These are phyloP conservation scores for Aspergillaceae sp. DNA, from an alignment of 2,329 filamentous ascomycete species.

Conservation along the genomic window DNA sequence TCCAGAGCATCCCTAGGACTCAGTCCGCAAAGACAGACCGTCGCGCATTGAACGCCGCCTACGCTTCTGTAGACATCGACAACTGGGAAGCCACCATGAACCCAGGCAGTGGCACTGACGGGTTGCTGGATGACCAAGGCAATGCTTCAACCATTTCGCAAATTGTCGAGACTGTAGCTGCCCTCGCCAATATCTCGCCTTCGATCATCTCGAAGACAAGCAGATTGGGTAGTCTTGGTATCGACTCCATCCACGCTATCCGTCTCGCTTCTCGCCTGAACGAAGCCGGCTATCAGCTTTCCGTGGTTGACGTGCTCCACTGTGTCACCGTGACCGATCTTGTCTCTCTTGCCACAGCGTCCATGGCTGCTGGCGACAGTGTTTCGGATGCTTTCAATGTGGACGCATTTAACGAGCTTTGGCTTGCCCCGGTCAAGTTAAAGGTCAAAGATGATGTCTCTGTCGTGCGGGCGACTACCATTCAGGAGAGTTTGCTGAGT, in stretches of 20 bases:
- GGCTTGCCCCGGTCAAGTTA: constrained; percentile 9
- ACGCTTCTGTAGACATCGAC: constrained; percentile 19
- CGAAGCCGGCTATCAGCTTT: constrained; percentile 15
- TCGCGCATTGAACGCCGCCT: constrained; percentile 18
- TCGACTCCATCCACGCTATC: constrained; percentile 27
- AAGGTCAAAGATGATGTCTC: constrained; percentile 13
- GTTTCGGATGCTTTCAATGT: constrained; percentile 9
- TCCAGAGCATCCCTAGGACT: constrained; percentile 21
- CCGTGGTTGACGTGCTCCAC: constrained; percentile 21
- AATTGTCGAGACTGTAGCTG: constrained; percentile 16
- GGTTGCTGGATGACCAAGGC: background rate
- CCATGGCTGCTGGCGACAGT: background rate
- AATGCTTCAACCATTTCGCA: constrained; percentile 2
- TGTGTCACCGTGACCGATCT: constrained; percentile 23
- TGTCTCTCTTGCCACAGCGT: constrained; percentile 7
- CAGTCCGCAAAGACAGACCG: constrained; percentile 28
- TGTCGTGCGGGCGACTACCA: constrained; percentile 23
- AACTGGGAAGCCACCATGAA: constrained; percentile 18
- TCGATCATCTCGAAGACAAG: constrained; percentile 14
- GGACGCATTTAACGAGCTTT: constrained; percentile 14
- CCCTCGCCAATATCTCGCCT: constrained; percentile 13
- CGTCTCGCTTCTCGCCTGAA: constrained; percentile 19
- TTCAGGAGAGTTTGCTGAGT: constrained; percentile 33
- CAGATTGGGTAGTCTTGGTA: constrained; percentile 19
- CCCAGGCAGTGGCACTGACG: constrained; percentile 5